Percentiles rank a stretch among this genome's conserved stretches.
phyloP scores from a whole-genome alignment of 169 alveolate genomes.

The Eimeria sp. region DNA sequence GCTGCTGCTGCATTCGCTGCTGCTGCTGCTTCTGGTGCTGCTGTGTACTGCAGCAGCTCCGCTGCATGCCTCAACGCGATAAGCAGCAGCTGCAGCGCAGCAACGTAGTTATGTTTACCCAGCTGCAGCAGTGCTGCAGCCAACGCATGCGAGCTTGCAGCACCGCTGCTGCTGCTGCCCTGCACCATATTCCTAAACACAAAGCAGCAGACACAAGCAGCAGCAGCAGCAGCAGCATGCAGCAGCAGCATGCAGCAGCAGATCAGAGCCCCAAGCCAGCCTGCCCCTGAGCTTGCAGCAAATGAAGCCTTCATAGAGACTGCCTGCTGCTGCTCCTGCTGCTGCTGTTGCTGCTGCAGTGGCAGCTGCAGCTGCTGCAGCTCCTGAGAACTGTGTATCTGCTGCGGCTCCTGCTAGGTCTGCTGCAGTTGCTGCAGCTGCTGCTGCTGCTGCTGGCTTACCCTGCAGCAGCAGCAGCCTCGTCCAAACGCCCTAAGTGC shows the following conservation, averaged over 20 bases:
- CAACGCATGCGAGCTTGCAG: constrained; percentile 51
- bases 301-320: not conserved
- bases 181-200: constrained; percentile 48
- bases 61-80: constrained; percentile 54
- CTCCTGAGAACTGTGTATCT: not conserved
- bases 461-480: constrained; percentile 66
- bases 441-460: constrained; percentile 22
- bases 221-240: not conserved
- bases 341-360: not conserved
- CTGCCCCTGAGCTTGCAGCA: not conserved
- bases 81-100: constrained; percentile 68
- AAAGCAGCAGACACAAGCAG: not conserved
- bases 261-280: not conserved
- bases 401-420: constrained; percentile 14
- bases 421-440: constrained; percentile 1
- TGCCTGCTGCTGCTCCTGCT: not conserved
- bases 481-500: constrained; percentile 60
- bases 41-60: constrained; percentile 41
- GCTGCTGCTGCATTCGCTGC: constrained; percentile 7
- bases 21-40: constrained; percentile 42
- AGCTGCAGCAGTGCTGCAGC: constrained; percentile 66
- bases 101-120: constrained; percentile 23
- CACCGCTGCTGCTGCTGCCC: constrained; percentile 64
- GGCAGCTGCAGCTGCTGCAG: not conserved
- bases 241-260: not conserved